Base-by-base conservation (phyloP, 179 eudicot genomes). In the Drosera spatulata region DNA sequence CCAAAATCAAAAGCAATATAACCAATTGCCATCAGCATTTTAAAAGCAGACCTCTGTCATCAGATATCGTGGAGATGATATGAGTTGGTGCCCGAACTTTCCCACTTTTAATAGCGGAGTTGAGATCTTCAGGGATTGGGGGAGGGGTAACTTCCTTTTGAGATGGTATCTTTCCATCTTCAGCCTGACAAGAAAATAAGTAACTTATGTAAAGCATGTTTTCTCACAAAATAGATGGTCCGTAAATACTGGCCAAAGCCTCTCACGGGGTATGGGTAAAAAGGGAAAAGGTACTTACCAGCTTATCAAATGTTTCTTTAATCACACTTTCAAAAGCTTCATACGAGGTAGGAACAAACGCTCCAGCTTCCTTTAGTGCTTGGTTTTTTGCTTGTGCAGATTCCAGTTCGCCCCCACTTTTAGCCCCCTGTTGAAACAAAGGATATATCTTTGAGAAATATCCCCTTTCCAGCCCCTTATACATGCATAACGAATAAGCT, bases 21-120 rank as follows among this genome's bases (percentile, higher is more conserved):
- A 41, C 56, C 62, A 51, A 10, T 52, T 41, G 45, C 14, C 11
- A 37, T 33, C 55, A 12, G 48, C 10, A 37, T 39, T 39, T n/a
- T 53, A 15, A 59, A 49, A 13, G 22, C 61, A 64, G 46, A 82
- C 96, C 99, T 81, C 97, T 75, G 59, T 90, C 99, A 62, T 94
- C 99, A 59, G 96, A 90, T 67, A 94, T 94, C 68, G 97, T 94
- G 53, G 99, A 94, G 67, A 94, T 90, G 64, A 90, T 83, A 73
- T 94, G 96, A 71, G 99, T 94, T 61, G 97, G 97, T 61, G 97
- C 97, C 56, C 96, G 88, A 57, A 94, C 97, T 94, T 94, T 90
- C 53, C 99, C 99, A 66, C 96, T 91, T 73, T 94, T 94, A 56
- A 94, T 90, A 59, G 97, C 99, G 7, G 75, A 61, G 73, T 62